Percentiles rank a stretch among this genome's conserved stretches.
These are phyloP conservation scores for Tremella mesenterica DNA, from an alignment of 768 basidiomycete genomes.

Conservation along the genomic window DNA sequence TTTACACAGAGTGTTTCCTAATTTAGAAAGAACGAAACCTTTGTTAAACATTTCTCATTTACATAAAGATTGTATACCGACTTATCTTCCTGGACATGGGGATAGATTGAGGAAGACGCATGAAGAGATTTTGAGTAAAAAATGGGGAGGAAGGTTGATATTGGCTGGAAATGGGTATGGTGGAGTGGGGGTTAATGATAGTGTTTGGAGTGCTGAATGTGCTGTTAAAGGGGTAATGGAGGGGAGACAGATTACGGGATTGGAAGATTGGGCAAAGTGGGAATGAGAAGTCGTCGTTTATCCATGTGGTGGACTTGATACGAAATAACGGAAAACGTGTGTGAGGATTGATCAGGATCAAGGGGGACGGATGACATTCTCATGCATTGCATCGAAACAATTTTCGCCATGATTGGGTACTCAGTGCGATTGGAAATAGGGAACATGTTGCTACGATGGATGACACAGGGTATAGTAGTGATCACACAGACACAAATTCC, in stretches of 20 bases:
- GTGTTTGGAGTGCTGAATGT: slow-evolving; percentile 62
- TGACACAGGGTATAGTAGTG: too few relatives aligned
- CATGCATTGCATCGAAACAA: too few relatives aligned
- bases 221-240: slow-evolving; percentile 35
- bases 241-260: slow-evolving; percentile 23
- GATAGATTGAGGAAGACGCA: slow-evolving; percentile 59
- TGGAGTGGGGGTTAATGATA: slow-evolving; percentile 80
- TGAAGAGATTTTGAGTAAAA: slow-evolving; percentile 44
- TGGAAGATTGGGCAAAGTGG: slow-evolving; percentile 27
- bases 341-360: too few relatives aligned
- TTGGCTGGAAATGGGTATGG: slow-evolving; percentile 76
- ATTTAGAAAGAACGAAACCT: slow-evolving; percentile 26
- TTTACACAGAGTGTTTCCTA: slow-evolving; percentile 31
- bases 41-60: slow-evolving; percentile 28
- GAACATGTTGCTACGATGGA: too few relatives aligned
- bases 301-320: neutral
- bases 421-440: too few relatives aligned
- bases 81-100: slow-evolving; percentile 62
- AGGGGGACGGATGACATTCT: too few relatives aligned
- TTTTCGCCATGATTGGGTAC: too few relatives aligned
- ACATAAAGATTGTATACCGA: slow-evolving; percentile 69
- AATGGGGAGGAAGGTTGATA: slow-evolving; percentile 52
- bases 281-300: neutral
- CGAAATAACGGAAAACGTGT: too few relatives aligned
- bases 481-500: too few relatives aligned